phyloP scores from a whole-genome alignment of 768 basidiomycete species.

The Tricholoma bakamatsutake region DNA sequence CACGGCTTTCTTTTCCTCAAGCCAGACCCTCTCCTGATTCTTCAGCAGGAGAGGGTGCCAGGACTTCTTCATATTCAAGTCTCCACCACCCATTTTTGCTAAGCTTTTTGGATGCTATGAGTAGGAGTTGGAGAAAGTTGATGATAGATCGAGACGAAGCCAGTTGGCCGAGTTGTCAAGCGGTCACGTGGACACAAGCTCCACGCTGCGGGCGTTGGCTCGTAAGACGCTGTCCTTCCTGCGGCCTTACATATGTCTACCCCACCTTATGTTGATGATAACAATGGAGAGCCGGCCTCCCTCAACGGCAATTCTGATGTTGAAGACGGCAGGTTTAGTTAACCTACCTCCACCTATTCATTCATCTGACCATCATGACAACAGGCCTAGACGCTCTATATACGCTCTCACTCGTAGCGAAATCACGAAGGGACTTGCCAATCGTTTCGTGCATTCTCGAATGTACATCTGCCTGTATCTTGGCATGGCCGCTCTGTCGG shows the following conservation, averaged over 20 bases:
- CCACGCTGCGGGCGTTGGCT: not conserved
- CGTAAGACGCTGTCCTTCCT: not conserved
- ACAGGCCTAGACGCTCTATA: conserved; percentile 72
- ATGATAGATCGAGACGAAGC: not conserved
- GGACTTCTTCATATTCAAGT: conserved; percentile 99
- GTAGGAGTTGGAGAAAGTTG: not conserved
- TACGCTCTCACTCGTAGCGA: conserved; percentile 81
- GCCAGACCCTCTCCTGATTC: conserved; percentile 99
- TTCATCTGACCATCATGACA: conserved; percentile 13
- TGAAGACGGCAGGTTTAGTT: conserved; percentile 14
- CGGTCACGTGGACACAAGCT: not conserved
- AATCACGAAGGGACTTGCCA: conserved; percentile 80
- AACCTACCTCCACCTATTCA: not conserved
- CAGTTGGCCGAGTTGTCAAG: no score
- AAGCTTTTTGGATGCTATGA: conserved; percentile 10
- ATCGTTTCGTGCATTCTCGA: conserved; percentile 84
- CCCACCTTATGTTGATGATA: conserved; percentile 3
- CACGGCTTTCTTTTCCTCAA: conserved; percentile 95
- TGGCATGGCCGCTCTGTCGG: conserved; percentile 80
- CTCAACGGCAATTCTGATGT: conserved; percentile 25
- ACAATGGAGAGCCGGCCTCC: conserved; percentile 28
- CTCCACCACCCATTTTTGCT: conserved; percentile 94
- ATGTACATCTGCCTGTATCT: conserved; percentile 87
- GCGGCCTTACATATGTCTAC: conserved; percentile 6
- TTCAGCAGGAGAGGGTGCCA: conserved; percentile 98